Conservation (phyloP, 2,329 filamentous ascomycete species). For the Parastagonospora nodorum region DNA sequence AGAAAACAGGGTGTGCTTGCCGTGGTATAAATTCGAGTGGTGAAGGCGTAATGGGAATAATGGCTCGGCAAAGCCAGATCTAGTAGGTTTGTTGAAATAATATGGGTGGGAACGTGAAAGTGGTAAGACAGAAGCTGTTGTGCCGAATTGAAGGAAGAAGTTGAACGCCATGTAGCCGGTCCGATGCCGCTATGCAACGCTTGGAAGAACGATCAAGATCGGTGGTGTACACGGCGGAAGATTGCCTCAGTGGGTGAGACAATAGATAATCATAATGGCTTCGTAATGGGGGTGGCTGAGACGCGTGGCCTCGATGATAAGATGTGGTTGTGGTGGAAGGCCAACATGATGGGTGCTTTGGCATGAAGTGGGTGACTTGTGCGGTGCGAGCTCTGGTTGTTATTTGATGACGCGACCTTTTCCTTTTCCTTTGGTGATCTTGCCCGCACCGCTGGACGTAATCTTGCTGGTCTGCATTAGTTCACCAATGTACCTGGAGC, state of each 20-base stretch:
- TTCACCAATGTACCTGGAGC: slow-evolving; percentile 86
- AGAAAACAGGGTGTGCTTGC: slow-evolving; percentile 1
- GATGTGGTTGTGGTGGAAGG: slow-evolving; percentile 30
- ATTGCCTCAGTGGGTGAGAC: slow-evolving; percentile 28
- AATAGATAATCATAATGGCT: slow-evolving; percentile 40
- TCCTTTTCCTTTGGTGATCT: slow-evolving; percentile 54
- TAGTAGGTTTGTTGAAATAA: slow-evolving; percentile 15
- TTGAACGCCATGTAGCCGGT: slow-evolving; percentile 36
- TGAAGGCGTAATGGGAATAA: background rate
- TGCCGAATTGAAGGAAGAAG: slow-evolving; percentile 29
- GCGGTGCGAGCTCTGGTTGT: slow-evolving; percentile 31
- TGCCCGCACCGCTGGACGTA: slow-evolving; percentile 57
- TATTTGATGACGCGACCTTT: slow-evolving; percentile 45
- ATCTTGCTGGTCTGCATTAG: slow-evolving; percentile 78
- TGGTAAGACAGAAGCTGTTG: slow-evolving; percentile 30
- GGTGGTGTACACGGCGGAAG: slow-evolving; percentile 16
- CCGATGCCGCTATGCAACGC: slow-evolving; percentile 45
- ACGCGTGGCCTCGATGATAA: slow-evolving; percentile 40
- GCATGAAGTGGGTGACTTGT: slow-evolving; percentile 15
- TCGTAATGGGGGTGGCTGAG: slow-evolving; percentile 35
- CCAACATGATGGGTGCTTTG: slow-evolving; percentile 30
- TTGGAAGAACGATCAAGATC: slow-evolving; percentile 35
- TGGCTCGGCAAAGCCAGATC: slow-evolving; percentile 24
- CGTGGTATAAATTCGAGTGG: slow-evolving; percentile 5
- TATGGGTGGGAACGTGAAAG: slow-evolving; percentile 7